Base-by-base conservation (phyloP, 768 basidiomycete species). In the Rhodotorula kratochvilovae region DNA sequence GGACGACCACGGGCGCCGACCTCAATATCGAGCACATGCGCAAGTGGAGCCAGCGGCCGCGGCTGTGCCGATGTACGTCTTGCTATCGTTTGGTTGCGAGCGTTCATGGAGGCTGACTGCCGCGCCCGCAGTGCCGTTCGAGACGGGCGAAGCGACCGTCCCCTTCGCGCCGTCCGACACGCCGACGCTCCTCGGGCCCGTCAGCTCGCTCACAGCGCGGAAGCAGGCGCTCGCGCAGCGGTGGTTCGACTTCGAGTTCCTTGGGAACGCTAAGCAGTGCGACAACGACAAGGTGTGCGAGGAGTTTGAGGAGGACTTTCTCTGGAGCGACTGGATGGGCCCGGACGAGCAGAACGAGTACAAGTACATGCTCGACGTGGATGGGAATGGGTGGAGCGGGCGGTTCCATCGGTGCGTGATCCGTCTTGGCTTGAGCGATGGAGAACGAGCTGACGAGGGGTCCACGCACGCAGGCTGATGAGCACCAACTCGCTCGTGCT, bases 371-470 rank as follows among this genome's bases (percentile, higher is more conserved):
- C 86, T 66, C 89, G 94, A 97, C 80, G 68, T 96, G 64, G 94
- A 97, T 77, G 94, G 94, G 17, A 94, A 92, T 89, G 88, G 90
- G 25, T 98, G 96, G 80, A 60, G 89, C 36, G 94, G 89, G 5
- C 85, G 92, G 21, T 93, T 96, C 80, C 87, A 92, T 85, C 84
- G 88, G 5, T 66, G 36, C 15, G 71, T 51, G 10, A 0, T 19
- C 6, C 12, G 42, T 2, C 45, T 16, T 25, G 8, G 12, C 31
- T 46, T 27, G 25, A 19, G 3, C 46, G 3, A 31, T 23, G 16
- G 0, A 23, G 10, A 23, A 16, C 3, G n/a, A 3, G 35, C 35
- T 43, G 51, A 35, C 21, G 25, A 2, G 8, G 17, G 46, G 0
- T 16, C 6, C 15, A 7, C n/a, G 29, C 25, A 8, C 29, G 12